Evolutionary conservation across 2,329 filamentous ascomycete genomes (phyloP).

Genomic region (Colletotrichum camelliae): DNA sequence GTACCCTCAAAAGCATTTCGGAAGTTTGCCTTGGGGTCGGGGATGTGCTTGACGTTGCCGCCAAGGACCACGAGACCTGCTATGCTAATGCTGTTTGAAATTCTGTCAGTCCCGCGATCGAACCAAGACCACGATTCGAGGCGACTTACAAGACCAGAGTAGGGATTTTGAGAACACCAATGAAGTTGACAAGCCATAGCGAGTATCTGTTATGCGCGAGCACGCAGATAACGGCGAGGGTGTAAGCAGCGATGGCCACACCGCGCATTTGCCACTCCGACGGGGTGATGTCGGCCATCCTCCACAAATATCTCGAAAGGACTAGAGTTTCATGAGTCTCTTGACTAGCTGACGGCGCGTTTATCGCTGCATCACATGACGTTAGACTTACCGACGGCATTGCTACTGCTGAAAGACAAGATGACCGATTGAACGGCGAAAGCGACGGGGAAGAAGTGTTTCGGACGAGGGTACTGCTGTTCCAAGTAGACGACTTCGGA

Average conservation of each 20-base stretch:
- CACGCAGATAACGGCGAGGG: constrained; percentile 58
- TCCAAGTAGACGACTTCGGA: constrained; percentile 73
- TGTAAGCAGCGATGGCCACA: constrained; percentile 69
- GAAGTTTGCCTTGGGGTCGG: constrained; percentile 40
- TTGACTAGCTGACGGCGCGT: neutral
- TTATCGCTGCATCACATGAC: neutral
- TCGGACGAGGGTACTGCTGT: constrained; percentile 69
- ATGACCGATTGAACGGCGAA: constrained; percentile 70
- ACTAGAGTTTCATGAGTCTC: constrained; percentile 39
- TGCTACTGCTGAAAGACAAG: constrained; percentile 70
- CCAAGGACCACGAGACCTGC: constrained; percentile 66
- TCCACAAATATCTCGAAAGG: constrained; percentile 67
- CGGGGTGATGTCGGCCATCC: constrained; percentile 54
- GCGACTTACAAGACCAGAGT: constrained; percentile 59
- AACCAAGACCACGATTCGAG: neutral
- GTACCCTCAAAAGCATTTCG: constrained; percentile 39
- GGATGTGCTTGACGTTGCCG: constrained; percentile 34
- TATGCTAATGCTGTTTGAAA: constrained; percentile 49
- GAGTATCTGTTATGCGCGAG: constrained; percentile 63
- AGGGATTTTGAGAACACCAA: constrained; percentile 64
- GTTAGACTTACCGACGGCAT: constrained; percentile 54
- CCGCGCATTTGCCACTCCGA: constrained; percentile 71
- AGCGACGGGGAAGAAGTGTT: constrained; percentile 66
- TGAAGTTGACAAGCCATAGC: constrained; percentile 58
- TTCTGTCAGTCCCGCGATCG: neutral